Percentiles rank a stretch among this genome's conserved stretches.
Evolutionary conservation across 2,329 filamentous ascomycete species (phyloP).

Genomic region (Aspergillus sp.): DNA sequence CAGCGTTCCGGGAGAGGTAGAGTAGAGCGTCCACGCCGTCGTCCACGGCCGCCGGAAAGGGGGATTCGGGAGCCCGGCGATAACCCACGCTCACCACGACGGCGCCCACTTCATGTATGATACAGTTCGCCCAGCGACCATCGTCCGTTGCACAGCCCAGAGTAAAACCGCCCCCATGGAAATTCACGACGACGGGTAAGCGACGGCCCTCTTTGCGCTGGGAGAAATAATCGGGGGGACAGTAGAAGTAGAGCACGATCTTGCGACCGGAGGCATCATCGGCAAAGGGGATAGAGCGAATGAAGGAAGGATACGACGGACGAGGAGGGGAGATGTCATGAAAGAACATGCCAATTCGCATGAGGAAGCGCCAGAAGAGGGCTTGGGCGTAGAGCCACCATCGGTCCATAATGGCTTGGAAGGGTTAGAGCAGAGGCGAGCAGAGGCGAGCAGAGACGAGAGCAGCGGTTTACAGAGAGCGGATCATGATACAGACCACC

Average conservation of each 20-base stretch:
- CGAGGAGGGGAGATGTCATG: conserved; percentile 55
- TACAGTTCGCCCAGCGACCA: conserved; percentile 49
- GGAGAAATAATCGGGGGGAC: conserved; percentile 38
- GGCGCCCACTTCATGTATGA: conserved; percentile 49
- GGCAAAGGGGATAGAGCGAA: conserved; percentile 46
- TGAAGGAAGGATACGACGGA: conserved; percentile 54
- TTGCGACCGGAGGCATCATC: conserved; percentile 39
- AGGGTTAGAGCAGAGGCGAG: conserved; percentile 5
- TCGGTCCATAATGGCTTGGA: conserved; percentile 31
- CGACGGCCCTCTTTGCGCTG: conserved; percentile 31
- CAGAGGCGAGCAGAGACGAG: neutral
- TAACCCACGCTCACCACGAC: conserved; percentile 56
- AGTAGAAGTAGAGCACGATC: conserved; percentile 54
- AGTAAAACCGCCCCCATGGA: conserved; percentile 57
- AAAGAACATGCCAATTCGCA: conserved; percentile 61
- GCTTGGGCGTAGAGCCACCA: conserved; percentile 57
- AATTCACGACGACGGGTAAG: conserved; percentile 54
- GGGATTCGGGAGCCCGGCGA: conserved; percentile 52
- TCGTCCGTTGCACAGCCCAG: conserved; percentile 54
- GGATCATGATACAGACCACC: too few relatives aligned
- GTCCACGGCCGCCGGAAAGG: conserved; percentile 56
- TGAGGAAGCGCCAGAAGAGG: conserved; percentile 57
- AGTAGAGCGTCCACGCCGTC: conserved; percentile 55
- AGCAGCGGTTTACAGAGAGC: too few relatives aligned
- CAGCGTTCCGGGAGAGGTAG: conserved; percentile 49